These are phyloP conservation scores for Kuraishia molischiana DNA, from an alignment of 805 yeast species.

Conservation along the genomic window DNA sequence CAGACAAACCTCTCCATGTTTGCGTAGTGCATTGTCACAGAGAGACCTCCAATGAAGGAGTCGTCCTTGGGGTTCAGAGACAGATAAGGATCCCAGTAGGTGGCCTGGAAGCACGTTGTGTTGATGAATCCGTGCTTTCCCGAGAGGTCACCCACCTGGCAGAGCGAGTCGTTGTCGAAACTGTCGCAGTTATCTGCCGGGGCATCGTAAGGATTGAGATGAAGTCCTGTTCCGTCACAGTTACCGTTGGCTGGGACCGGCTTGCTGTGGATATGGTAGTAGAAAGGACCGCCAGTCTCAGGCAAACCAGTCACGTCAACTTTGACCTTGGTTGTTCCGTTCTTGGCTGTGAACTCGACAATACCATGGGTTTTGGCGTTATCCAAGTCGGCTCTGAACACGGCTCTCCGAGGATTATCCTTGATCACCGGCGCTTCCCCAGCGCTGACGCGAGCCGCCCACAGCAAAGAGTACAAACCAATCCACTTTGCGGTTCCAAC, in stretches of 20 bases:
- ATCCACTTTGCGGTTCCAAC: not conserved
- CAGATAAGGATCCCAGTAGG: conserved; percentile 54
- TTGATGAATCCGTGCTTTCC: conserved; percentile 72
- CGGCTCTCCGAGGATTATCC: conserved; percentile 38
- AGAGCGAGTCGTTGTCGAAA: conserved; percentile 39
- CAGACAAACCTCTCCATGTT: conserved; percentile 52
- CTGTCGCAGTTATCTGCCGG: conserved; percentile 37
- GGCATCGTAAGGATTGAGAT: conserved; percentile 58
- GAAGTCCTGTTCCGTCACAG: conserved; percentile 47
- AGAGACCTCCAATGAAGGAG: conserved; percentile 49
- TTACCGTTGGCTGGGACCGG: conserved; percentile 39
- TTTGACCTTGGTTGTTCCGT: conserved; percentile 54
- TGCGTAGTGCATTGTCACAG: conserved; percentile 47
- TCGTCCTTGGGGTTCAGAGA: conserved; percentile 47
- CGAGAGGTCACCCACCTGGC: conserved; percentile 68
- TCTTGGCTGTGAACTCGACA: conserved; percentile 49
- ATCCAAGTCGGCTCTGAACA: conserved; percentile 52
- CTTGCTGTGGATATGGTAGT: conserved; percentile 56
- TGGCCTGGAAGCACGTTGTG: conserved; percentile 57
- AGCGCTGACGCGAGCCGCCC: conserved; percentile 13
- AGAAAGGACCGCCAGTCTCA: conserved; percentile 54
- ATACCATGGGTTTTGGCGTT: conserved; percentile 35
- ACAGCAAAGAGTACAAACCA: not conserved
- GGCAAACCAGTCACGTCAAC: conserved; percentile 68
- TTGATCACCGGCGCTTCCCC: conserved; percentile 39